Percentiles rank a stretch among this genome's conserved stretches.
Evolutionary conservation across 768 basidiomycete species (phyloP).

Genomic region (Leccinum uliginosum): DNA sequence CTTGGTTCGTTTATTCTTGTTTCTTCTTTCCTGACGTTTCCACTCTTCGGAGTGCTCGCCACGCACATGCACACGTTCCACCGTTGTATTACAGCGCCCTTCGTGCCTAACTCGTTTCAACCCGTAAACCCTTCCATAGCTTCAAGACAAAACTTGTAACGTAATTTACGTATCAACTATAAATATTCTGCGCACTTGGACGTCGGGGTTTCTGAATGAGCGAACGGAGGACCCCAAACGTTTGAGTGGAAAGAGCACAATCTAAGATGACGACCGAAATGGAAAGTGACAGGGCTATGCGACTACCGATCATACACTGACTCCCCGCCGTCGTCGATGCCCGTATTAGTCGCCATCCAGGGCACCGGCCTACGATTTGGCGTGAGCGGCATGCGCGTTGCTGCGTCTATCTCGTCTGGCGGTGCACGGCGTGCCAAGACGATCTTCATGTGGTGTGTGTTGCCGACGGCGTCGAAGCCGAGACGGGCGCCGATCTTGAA

Average conservation of each 20-base stretch:
- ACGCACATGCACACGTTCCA: not conserved
- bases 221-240: not conserved
- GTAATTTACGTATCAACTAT: constrained; percentile 33
- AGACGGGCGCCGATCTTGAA: constrained; percentile 59
- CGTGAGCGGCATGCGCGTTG: not conserved
- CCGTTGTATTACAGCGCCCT: constrained; percentile 17
- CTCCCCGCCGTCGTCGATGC: constrained; percentile 5
- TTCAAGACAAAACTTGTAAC: constrained; percentile 25
- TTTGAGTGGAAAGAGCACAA: not conserved
- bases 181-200: constrained; percentile 19
- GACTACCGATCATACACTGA: constrained; percentile 11
- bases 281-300: not conserved
- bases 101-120: not conserved
- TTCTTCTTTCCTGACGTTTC: constrained; percentile 3
- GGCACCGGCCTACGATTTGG: constrained; percentile 6
- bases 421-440: constrained; percentile 37
- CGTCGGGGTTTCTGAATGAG: not conserved
- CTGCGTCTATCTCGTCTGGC: not conserved
- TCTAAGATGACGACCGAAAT: not conserved
- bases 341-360: constrained; percentile 5
- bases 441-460: constrained; percentile 32
- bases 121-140: constrained; percentile 3
- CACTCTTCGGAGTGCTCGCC: not conserved
- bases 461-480: constrained; percentile 47
- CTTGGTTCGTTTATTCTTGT: constrained; percentile 18